Percentiles rank a stretch among this genome's conserved stretches.
phyloP scores from a whole-genome alignment of 495 filamentous ascomycete species.

The Penicillium ochrochloron region DNA sequence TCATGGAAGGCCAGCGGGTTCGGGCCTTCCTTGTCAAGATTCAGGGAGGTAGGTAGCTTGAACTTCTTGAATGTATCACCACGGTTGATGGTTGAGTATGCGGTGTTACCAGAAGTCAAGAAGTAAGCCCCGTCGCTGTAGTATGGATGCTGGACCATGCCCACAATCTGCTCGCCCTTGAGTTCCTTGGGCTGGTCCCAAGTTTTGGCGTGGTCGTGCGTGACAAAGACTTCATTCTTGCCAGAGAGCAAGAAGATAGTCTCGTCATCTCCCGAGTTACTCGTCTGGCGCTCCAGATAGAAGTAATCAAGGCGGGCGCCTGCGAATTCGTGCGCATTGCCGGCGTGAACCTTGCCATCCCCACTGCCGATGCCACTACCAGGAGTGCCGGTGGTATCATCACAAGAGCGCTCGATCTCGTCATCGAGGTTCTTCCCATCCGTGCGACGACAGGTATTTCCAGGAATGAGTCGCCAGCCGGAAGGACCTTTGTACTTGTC shows the following conservation, averaged over 20 bases:
- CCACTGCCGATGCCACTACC: slow-evolving; percentile 22
- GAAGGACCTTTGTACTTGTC: slow-evolving; percentile 82
- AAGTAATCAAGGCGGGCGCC: slow-evolving; percentile 63
- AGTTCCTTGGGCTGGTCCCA: slow-evolving; percentile 66
- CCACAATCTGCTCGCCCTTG: slow-evolving; percentile 63
- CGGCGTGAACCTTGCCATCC: slow-evolving; percentile 64
- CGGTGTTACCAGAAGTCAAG: slow-evolving; percentile 66
- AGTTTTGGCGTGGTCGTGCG: slow-evolving; percentile 81
- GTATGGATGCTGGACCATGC: slow-evolving; percentile 75
- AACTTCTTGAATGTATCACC: slow-evolving; percentile 71
- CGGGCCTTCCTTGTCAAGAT: slow-evolving; percentile 36
- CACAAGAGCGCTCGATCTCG: slow-evolving; percentile 55
- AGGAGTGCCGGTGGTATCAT: slow-evolving; percentile 49
- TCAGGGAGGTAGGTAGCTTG: slow-evolving; percentile 53
- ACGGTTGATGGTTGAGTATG: slow-evolving; percentile 79
- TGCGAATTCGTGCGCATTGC: slow-evolving; percentile 57
- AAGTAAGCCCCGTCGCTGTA: slow-evolving; percentile 86
- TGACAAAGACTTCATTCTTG: slow-evolving; percentile 66
- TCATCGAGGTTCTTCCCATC: slow-evolving; percentile 51
- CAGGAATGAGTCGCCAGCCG: slow-evolving; percentile 90
- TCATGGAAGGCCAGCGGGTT: slow-evolving; percentile 78
- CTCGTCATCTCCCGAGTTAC: slow-evolving; percentile 69
- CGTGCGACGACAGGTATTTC: slow-evolving; percentile 77
- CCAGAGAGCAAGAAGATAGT: slow-evolving; percentile 81
- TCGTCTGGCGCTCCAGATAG: slow-evolving; percentile 82